phyloP scores from a whole-genome alignment of 2,329 filamentous ascomycete species.

The Calcarisporium arbuscula region DNA sequence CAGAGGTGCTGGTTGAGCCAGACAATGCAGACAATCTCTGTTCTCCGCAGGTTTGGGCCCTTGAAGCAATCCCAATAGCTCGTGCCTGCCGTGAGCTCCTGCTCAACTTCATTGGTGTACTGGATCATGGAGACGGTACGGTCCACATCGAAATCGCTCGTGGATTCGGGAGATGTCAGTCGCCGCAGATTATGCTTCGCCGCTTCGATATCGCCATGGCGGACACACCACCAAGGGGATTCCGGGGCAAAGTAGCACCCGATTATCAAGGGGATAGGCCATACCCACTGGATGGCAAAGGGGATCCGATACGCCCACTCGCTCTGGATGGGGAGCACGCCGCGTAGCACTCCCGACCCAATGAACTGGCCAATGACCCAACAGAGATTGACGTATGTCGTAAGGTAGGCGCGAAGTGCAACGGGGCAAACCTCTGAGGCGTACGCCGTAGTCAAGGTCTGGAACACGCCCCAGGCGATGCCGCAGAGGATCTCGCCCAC shows the following conservation, averaged over 20 bases:
- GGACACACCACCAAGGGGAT: slow-evolving; percentile 31
- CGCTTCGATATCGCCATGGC: slow-evolving; percentile 21
- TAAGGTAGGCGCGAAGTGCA: slow-evolving; percentile 26
- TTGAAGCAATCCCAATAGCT: slow-evolving; percentile 33
- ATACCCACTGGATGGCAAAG: slow-evolving; percentile 19
- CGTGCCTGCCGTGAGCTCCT: slow-evolving; percentile 11
- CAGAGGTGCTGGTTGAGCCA: too few species aligned
- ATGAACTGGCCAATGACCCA: slow-evolving; percentile 36
- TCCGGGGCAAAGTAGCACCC: slow-evolving; percentile 21
- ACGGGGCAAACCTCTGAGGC: slow-evolving; percentile 31
- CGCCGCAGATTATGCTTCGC: slow-evolving; percentile 9
- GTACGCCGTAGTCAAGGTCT: slow-evolving; percentile 32
- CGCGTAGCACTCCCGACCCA: slow-evolving; percentile 26
- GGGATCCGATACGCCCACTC: slow-evolving; percentile 20
- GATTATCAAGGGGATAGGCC: slow-evolving; percentile 20
- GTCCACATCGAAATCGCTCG: slow-evolving; percentile 6
- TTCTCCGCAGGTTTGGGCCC: slow-evolving; percentile 27
- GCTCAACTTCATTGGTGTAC: slow-evolving; percentile 12
- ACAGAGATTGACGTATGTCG: slow-evolving; percentile 35
- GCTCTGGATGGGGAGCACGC: too few species aligned
- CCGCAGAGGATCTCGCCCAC: slow-evolving; percentile 39
- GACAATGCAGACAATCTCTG: slow-evolving; percentile 31
- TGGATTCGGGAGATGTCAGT: slow-evolving; percentile 3
- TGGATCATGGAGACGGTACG: slow-evolving; percentile 6
- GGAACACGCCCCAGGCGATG: slow-evolving; percentile 29